Conservation (phyloP, 2,329 filamentous ascomycete species). For the Arthroderma sp. region DNA sequence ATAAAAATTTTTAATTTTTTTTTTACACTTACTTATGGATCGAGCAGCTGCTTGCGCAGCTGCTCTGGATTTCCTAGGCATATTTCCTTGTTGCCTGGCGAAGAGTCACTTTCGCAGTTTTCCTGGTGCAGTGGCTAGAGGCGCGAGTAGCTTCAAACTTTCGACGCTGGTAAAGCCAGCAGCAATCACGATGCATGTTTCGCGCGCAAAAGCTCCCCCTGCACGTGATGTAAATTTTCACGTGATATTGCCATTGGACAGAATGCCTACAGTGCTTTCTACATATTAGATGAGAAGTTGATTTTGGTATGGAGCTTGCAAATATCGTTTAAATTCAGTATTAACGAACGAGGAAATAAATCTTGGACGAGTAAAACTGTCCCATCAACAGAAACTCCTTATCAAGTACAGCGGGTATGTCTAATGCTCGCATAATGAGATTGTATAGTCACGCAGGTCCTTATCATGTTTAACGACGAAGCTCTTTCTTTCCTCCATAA, state of each 20-base stretch:
- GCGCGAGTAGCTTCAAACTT: neutral
- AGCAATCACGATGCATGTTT: no score
- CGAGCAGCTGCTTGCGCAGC: constrained; percentile 36
- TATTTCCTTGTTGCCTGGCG: constrained; percentile 10
- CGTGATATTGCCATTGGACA: no score
- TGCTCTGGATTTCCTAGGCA: constrained; percentile 33
- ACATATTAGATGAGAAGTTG: no score
- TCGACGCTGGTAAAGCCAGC: no score
- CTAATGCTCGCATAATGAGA: constrained; percentile 11
- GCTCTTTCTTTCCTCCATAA: constrained; percentile 11
- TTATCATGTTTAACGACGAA: neutral
- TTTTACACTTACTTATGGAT: constrained; percentile 27
- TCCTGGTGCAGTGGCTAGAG: neutral
- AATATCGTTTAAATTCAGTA: neutral
- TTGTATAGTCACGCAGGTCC: neutral
- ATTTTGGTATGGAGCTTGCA: no score
- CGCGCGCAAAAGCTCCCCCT: no score
- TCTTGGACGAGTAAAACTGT: neutral
- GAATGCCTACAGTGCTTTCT: no score
- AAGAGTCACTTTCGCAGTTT: neutral
- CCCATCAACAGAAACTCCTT: neutral
- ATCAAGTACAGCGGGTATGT: neutral
- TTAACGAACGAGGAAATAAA: neutral
- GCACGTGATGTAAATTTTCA: no score
- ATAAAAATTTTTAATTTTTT: neutral